Evolutionary conservation across 352 stramenopile genomes (phyloP), one percentile per base, ranked within the genome.

Genomic region (Halophytophthora polymorphica): DNA sequence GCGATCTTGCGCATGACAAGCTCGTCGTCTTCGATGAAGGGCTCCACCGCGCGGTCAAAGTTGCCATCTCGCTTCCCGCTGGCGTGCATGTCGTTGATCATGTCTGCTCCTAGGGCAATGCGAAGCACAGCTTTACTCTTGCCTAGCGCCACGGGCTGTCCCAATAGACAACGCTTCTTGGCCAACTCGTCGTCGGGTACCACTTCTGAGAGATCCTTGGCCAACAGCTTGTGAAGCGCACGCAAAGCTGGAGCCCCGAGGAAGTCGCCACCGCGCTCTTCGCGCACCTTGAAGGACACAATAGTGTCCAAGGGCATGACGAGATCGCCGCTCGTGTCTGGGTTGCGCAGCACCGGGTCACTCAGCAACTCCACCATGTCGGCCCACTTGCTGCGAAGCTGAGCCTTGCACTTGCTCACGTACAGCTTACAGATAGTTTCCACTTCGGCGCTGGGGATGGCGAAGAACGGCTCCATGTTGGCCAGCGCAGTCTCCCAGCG

Each of bases 31-130:
- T 60, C 28, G 1, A 80, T 58, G 7, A 86, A 64, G 15, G 73
- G 62, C 8, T 77, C 61, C 2, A 87, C 56, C 6, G 69, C 58
- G 23, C 50, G 46, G 3, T 23, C 43, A 35, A 64, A 71, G 29
- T 59, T 59, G 15, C 70, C 64, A 36, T 73, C 61, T 11, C 49
- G 55, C 29, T 62, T 61, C 5, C 71, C 63, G 21, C 65, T 64
- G 50, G 68, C 64, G 58, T 83, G 79, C 40, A 88, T 73, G 15
- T 50, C 45, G 43, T 93, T 93, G 38, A 95, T 68, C 82, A 96
- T 96, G 48, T 95, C 86, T 19, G 86, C 86, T 12, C 86, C 83
- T 25, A 96, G 69, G 0, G 86, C 86, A 49, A 95, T 90, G n/a
- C 86, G 79, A 33, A 96, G 29, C 7, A 96, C 82, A 38, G 70